These are phyloP conservation scores for Phytophthora sansomeana DNA, from an alignment of 352 stramenopile species.

Conservation along the genomic window DNA sequence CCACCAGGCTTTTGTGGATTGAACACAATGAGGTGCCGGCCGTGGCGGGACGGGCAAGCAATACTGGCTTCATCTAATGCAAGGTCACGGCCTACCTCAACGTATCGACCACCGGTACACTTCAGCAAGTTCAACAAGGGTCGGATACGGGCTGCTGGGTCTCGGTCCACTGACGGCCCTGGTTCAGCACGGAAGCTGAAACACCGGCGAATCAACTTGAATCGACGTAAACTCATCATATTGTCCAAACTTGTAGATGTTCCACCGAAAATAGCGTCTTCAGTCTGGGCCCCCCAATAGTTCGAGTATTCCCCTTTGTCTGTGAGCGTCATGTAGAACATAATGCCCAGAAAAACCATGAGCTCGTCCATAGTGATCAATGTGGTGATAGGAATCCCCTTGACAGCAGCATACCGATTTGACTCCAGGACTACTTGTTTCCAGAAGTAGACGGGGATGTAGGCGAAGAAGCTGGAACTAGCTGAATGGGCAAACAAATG, in stretches of 20 bases:
- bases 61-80: slow-evolving; percentile 39
- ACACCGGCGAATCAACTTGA: slow-evolving; percentile 12
- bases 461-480: no score
- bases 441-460: no score
- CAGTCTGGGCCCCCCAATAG: slow-evolving; percentile 16
- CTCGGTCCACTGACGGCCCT: background rate
- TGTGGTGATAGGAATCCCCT: slow-evolving; percentile 3
- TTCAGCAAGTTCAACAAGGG: slow-evolving; percentile 37
- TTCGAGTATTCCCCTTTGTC: slow-evolving; percentile 13
- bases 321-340: slow-evolving; percentile 18
- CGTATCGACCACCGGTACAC: slow-evolving; percentile 16
- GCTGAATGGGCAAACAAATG: no score
- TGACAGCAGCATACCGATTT: no score
- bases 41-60: background rate
- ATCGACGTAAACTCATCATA: slow-evolving; percentile 4
- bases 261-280: slow-evolving; percentile 17
- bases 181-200: slow-evolving; percentile 9
- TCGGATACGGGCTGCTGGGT: slow-evolving; percentile 25
- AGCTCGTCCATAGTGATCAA: slow-evolving; percentile 12
- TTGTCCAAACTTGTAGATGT: slow-evolving; percentile 1
- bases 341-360: no score
- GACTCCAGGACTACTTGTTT: no score
- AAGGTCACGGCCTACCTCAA: slow-evolving; percentile 30
- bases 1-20: slow-evolving; percentile 24
- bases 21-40: slow-evolving; percentile 10